A percentile compares a stretch with the other conserved stretches of the same genome.
Conservation (phyloP, 352 stramenopile genomes). For the Saprolegnia parasitica region DNA sequence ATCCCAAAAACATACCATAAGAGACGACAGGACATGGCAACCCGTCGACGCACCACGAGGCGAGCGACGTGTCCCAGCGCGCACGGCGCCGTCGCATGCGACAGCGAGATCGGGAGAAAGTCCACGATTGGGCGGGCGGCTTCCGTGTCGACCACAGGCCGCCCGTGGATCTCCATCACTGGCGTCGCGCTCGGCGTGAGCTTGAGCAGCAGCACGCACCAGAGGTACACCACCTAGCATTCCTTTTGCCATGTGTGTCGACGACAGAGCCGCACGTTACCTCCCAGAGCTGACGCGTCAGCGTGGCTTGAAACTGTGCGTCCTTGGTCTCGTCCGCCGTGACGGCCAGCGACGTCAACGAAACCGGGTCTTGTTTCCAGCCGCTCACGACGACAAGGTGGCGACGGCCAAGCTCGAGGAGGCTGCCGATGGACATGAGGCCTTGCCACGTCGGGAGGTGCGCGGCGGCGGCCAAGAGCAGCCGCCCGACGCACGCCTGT, state of each 20-base stretch:
- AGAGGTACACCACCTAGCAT: constrained; percentile 12
- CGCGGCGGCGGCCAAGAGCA: background rate
- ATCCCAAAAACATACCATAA: background rate
- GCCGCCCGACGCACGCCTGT: background rate
- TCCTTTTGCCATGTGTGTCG: background rate
- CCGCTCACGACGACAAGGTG: constrained; percentile 10
- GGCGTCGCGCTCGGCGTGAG: constrained; percentile 8
- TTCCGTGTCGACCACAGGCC: constrained; percentile 5
- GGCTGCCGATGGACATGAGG: background rate
- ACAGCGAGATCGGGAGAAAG: constrained; percentile 4
- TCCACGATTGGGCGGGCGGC: constrained; percentile 21
- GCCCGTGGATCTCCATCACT: background rate
- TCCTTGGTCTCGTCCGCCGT: background rate
- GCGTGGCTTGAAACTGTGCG: background rate
- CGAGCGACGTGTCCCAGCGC: constrained; percentile 6
- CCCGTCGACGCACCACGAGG: constrained; percentile 14
- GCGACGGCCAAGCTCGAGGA: constrained; percentile 1
- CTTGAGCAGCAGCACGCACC: constrained; percentile 14
- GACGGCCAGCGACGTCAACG: background rate
- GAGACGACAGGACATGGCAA: background rate
- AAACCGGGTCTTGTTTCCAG: constrained; percentile 5
- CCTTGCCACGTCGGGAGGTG: constrained; percentile 7
- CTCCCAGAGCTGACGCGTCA: background rate
- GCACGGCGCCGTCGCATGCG: constrained; percentile 3
- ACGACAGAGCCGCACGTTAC: background rate